Evolutionary conservation across 2,329 filamentous ascomycete genomes (phyloP), one percentile per base, ranked within the genome.

Genomic region (Rugonectria rugulosa): DNA sequence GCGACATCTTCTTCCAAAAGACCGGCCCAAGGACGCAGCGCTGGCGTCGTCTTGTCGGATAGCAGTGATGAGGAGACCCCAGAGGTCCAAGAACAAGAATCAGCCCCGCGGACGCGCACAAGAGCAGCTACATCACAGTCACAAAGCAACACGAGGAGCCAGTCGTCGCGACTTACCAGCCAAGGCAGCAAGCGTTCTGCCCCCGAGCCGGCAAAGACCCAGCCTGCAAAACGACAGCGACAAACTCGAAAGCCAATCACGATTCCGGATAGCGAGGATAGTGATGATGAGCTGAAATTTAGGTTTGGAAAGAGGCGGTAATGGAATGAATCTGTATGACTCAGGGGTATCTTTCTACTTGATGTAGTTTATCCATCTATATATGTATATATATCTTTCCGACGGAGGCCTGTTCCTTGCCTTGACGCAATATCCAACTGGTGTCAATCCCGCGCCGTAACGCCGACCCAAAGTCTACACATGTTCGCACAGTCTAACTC

Each of bases 231-330:
- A 69, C 68, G 71, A 50, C 49, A 70, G 6, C 68, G 74, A 27
- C 61, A 71, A 4, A 68, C 67, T 3, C 72, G 76, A 14, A 73
- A 72, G 54, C 69, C 72, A 6, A 59, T 72, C 2, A 72, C 71
- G 43, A 64, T 72, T 31, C 65, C 65, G 5, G 75, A 77, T 53
- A 76, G 73, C 38, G 79, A 77, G 11, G 75, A 84, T 27, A 84
- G 81, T 57, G 83, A 85, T 38, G 83, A 85, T 54, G 82, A 80
- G 63, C 74, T 84, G 45, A 79, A 79, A 61, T 86, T 86, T 64
- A 76, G 77, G 49, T 86, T 86, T 66, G 78, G 81, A 24, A 79
- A 77, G 68, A 75, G 82, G 64, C 75, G 75, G 64, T 80, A 67
- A 60, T 43, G 11, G 17, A 24, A 7, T 45, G 37, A 37, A 27